These are phyloP conservation scores for Alternaria conjuncta DNA, from an alignment of 2,329 filamentous ascomycete species.

Conservation along the genomic window DNA sequence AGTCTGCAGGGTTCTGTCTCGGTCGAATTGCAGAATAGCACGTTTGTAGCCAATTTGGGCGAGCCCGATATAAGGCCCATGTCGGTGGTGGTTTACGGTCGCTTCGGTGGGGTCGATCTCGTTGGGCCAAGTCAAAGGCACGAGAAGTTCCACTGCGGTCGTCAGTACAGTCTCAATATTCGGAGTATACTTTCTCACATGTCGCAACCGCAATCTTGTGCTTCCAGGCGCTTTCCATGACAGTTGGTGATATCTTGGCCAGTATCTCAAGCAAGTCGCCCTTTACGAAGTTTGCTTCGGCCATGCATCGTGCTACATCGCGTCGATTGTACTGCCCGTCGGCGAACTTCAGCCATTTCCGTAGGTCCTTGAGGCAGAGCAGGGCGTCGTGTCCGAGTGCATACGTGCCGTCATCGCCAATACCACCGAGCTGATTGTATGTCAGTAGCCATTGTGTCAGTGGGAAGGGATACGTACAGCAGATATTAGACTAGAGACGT, in stretches of 20 bases:
- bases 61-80: conserved; percentile 86
- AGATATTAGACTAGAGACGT: conserved; percentile 91
- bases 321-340: conserved; percentile 92
- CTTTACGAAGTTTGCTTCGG: conserved; percentile 89
- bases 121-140: conserved; percentile 92
- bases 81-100: conserved; percentile 91
- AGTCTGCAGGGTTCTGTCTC: conserved; percentile 77
- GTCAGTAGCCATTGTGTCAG: conserved; percentile 14
- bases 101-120: conserved; percentile 79
- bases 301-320: conserved; percentile 91
- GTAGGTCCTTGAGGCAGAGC: conserved; percentile 89
- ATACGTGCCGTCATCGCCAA: conserved; percentile 81
- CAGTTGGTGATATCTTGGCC: conserved; percentile 73
- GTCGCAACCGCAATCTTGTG: conserved; percentile 82
- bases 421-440: conserved; percentile 77
- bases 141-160: conserved; percentile 76
- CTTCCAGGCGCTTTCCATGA: conserved; percentile 75
- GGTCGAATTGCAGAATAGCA: conserved; percentile 82
- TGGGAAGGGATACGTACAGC: conserved; percentile 66
- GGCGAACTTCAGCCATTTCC: conserved; percentile 93
- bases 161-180: conserved; percentile 19
- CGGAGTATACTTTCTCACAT: conserved; percentile 49
- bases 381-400: conserved; percentile 91
- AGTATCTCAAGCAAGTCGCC: conserved; percentile 91
- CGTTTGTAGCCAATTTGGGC: conserved; percentile 91